Base-by-base conservation (phyloP, 495 filamentous ascomycete genomes). In the Penicillium arizonense region DNA sequence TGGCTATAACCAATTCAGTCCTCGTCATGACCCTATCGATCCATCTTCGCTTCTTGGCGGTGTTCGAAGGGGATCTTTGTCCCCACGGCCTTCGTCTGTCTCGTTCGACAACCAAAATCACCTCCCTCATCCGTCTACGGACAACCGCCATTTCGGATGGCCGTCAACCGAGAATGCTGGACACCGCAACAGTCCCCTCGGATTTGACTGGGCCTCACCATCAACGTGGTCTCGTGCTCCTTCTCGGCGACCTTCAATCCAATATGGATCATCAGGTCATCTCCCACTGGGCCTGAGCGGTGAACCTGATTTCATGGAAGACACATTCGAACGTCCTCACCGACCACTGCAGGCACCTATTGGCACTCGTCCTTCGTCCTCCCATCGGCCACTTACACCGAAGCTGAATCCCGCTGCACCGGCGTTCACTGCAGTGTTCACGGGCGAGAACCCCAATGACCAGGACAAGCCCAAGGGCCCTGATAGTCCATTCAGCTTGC, bases 121-220 rank as follows among this genome's bases (percentile, higher is more conserved):
- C 35, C 77, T 93, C 40, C 87, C 88, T 2, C 81, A 88, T 50
- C 90, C 90, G 1, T 93, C 90, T 3, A 90, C 86, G 8, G 90
- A 94, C 40, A 88, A 85, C 24, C 81, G 79, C 36, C 81, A 83
- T 28, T 86, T 87, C 55, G 83, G 83, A 2, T 86, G 85, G 84
- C 79, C 80, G 3, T 74, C 77, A 7, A 67, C 69, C 9, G 80
- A 83, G 16, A 78, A 73, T 50, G 62, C 72, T 5, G 68, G 69
- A 16, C 82, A 81, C 43, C 74, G 76, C 56, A 82, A 64, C 38
- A 67, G 82, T 45, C 80, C 81, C 6, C 69, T 86, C 3, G 79
- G 76, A 2, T 73, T 79, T 20, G 76, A 81, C 44, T 87, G 85
- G 85, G 76, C 77, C 35, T 75, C 70, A 2, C 71, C 73, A 12